A percentile compares a stretch with the other conserved stretches of the same genome.
These are phyloP conservation scores for Noccaea caerulescens DNA, from an alignment of 345 rosid species.

Conservation along the genomic window DNA sequence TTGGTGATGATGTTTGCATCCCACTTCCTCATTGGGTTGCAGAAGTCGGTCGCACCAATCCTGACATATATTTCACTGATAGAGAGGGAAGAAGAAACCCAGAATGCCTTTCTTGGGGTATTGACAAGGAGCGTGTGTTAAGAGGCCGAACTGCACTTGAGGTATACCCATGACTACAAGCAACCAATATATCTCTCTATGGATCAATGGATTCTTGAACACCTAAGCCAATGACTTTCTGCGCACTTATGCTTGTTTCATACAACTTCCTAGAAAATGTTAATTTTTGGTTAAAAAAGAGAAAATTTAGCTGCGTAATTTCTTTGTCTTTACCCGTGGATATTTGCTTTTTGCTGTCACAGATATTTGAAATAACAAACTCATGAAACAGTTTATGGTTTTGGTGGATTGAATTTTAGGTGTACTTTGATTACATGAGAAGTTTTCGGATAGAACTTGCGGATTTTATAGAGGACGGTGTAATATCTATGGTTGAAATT, in stretches of 20 bases:
- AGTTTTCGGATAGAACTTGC: constrained; percentile 89
- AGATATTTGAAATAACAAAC: too few species aligned
- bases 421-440: constrained; percentile 97
- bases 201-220: constrained; percentile 1
- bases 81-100: constrained; percentile 96
- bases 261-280: too few species aligned
- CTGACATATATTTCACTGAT: constrained; percentile 94
- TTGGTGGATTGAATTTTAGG: constrained; percentile 54
- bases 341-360: too few species aligned
- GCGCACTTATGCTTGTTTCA: neutral
- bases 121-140: constrained; percentile 90
- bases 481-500: constrained; percentile 79
- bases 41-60: constrained; percentile 87
- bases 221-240: constrained; percentile 5
- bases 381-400: constrained; percentile 12
- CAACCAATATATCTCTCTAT: constrained; percentile 1
- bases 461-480: constrained; percentile 68
- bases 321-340: neutral
- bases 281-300: neutral
- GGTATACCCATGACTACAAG: constrained; percentile 53
- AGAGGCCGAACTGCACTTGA: constrained; percentile 94
- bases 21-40: constrained; percentile 99
- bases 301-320: neutral
- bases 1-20: constrained; percentile 96
- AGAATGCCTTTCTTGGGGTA: constrained; percentile 98